Conservation (phyloP, 345 rosid genomes). For the thale cress (Arabidopsis thaliana) region TAIR10.1 NC_003070.9:18887001-18887500, state of each 20-base stretch:
- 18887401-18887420: not conserved
- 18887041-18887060: slow-evolving; percentile 10
- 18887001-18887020: not conserved
- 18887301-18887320: not conserved
- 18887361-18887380: not conserved
- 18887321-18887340: not conserved
- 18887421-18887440: not conserved
- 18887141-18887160: not conserved
- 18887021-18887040: too few relatives aligned
- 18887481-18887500: too few relatives aligned
- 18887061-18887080: slow-evolving; percentile 6
- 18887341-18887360: not conserved
- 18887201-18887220: not conserved
- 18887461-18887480: too few relatives aligned
- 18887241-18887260: not conserved
- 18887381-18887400: not conserved
- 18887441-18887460: not conserved
- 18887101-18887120: too few relatives aligned
- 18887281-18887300: too few relatives aligned
- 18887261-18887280: too few relatives aligned
- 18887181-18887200: not conserved
- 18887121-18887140: not conserved
- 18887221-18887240: not conserved
- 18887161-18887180: not conserved
- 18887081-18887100: too few relatives aligned